phyloP scores from a whole-genome alignment of 345 rosid genomes.

The Salix viminalis region DNA sequence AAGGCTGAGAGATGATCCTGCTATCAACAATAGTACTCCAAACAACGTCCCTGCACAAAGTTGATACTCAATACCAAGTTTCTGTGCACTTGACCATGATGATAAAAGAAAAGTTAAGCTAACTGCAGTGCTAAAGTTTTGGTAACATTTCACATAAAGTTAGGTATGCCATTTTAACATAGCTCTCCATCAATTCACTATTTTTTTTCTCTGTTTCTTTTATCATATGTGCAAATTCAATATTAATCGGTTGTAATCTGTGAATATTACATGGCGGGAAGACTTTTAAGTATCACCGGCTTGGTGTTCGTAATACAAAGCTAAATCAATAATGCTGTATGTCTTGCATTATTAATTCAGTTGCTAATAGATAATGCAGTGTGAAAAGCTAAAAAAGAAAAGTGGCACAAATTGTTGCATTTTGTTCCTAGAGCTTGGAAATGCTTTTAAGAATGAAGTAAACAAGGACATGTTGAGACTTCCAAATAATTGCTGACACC shows the following conservation, averaged over 20 bases:
- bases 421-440: background rate
- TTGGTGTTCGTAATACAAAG: background rate
- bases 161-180: background rate
- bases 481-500: background rate
- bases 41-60: conserved; percentile 11
- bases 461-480: background rate
- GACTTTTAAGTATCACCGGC: background rate
- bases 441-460: background rate
- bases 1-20: conserved; percentile 27
- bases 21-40: conserved; percentile 17
- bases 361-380: background rate
- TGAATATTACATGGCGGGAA: background rate
- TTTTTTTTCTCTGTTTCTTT: background rate
- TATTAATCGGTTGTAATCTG: background rate
- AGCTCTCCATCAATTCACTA: background rate
- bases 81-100: conserved; percentile 2
- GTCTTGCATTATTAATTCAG: background rate
- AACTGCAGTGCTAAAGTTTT: background rate
- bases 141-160: background rate
- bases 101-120: conserved; percentile 13
- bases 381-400: background rate
- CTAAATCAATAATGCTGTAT: background rate
- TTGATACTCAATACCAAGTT: background rate
- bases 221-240: background rate
- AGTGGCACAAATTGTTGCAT: background rate